A percentile compares a stretch with the other conserved stretches of the same genome.
These are phyloP conservation scores for Mycocentrospora acerina DNA, from an alignment of 2,329 filamentous ascomycete genomes.

Conservation along the genomic window DNA sequence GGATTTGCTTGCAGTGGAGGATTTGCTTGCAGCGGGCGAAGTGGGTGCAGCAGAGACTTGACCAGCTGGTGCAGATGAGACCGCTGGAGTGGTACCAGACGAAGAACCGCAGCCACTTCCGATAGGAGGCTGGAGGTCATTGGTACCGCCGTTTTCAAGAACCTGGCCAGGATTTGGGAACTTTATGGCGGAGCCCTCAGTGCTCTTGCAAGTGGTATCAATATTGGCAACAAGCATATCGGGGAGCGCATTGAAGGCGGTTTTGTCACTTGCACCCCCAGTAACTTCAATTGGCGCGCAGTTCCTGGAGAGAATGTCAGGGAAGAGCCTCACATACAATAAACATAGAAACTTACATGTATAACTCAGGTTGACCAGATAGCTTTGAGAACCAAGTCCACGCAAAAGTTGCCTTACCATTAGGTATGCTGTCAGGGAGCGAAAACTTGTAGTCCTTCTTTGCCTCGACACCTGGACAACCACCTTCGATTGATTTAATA, in stretches of 20 bases:
- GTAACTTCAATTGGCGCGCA: slow-evolving; percentile 74
- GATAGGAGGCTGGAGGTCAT: slow-evolving; percentile 19
- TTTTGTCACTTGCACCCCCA: slow-evolving; percentile 52
- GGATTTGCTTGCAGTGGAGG: not conserved
- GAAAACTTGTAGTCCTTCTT: slow-evolving; percentile 67
- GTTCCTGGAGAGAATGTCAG: slow-evolving; percentile 65
- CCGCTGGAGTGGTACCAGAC: slow-evolving; percentile 14
- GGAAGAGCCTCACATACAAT: too few species aligned
- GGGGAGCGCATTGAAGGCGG: slow-evolving; percentile 64
- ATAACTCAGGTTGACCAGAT: slow-evolving; percentile 80
- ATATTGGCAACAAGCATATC: slow-evolving; percentile 75
- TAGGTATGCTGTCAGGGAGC: slow-evolving; percentile 69
- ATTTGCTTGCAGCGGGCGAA: slow-evolving; percentile 6
- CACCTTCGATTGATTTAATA: slow-evolving; percentile 83
- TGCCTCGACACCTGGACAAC: slow-evolving; percentile 71
- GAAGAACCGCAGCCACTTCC: slow-evolving; percentile 24
- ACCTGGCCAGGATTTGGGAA: slow-evolving; percentile 68
- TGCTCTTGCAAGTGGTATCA: slow-evolving; percentile 54
- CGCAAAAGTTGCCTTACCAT: slow-evolving; percentile 77
- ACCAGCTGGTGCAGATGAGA: slow-evolving; percentile 19
- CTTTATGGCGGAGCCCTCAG: slow-evolving; percentile 55
- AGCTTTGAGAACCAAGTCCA: slow-evolving; percentile 90
- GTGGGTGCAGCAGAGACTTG: slow-evolving; percentile 24
- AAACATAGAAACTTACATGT: slow-evolving; percentile 49
- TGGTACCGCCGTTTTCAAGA: slow-evolving; percentile 47